A percentile compares a stretch with the other conserved stretches of the same genome.
Conservation (phyloP, 192 early-diverging fungal genomes). For the Physocladia obscura region DNA sequence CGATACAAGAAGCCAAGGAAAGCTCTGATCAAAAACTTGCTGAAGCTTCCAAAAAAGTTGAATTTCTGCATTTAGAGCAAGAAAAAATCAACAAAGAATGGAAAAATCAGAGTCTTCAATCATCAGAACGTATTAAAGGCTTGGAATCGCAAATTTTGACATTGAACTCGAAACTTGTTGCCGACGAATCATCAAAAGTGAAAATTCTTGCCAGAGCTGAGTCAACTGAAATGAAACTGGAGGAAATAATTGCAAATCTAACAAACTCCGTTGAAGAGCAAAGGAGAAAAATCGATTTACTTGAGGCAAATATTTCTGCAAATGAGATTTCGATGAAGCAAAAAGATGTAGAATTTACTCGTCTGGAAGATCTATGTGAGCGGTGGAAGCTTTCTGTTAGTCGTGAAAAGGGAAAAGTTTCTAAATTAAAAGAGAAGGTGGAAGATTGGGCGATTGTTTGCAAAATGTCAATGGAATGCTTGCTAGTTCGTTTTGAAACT, state of each 20-base stretch:
- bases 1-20: not conserved
- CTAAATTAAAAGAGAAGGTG: conserved; percentile 20
- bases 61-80: not conserved
- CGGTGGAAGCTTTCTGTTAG: not conserved
- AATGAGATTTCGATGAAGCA: not conserved
- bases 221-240: not conserved
- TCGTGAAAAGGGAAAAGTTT: not conserved
- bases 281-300: not conserved
- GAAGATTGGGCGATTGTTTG: conserved; percentile 36
- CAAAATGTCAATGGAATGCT: conserved; percentile 31
- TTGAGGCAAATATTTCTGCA: not conserved
- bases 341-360: not conserved
- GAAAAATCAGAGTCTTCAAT: not conserved
- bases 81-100: not conserved
- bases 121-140: not conserved
- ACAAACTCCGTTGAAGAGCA: not conserved
- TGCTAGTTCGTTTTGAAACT: conserved; percentile 12
- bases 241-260: not conserved
- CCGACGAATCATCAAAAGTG: not conserved
- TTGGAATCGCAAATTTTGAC: not conserved
- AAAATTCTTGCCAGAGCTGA: not conserved
- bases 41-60: not conserved
- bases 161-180: not conserved
- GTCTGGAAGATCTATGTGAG: conserved; percentile 9
- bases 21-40: not conserved